Conservation (phyloP, 108 stramenopile genomes). For the Pseudonitzschia multiseries region DNA sequence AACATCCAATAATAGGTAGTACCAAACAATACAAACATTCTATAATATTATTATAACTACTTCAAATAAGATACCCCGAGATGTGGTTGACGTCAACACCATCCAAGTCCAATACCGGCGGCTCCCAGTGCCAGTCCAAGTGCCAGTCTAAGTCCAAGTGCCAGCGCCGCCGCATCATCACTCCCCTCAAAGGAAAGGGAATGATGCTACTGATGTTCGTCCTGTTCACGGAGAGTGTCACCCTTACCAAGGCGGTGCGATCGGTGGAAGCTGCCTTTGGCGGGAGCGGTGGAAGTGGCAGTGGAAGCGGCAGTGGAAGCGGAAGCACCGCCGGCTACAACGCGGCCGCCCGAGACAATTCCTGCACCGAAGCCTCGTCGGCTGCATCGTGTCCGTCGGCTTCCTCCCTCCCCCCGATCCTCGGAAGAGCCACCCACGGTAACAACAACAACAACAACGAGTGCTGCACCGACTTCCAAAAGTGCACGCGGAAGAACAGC, state of each 20-base stretch:
- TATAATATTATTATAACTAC: too few species aligned
- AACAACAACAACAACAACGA: not conserved
- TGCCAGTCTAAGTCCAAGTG: too few species aligned
- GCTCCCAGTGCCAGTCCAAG: too few species aligned
- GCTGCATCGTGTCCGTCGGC: not conserved
- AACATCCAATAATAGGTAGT: too few species aligned
- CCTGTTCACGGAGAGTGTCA: slow-evolving; percentile 40
- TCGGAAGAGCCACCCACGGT: not conserved
- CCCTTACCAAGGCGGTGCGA: slow-evolving; percentile 41
- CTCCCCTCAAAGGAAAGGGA: slow-evolving; percentile 44
- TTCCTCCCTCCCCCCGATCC: not conserved
- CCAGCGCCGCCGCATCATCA: slow-evolving; percentile 14
- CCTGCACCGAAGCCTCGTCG: not conserved
- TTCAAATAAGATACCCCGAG: too few species aligned
- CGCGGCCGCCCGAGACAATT: not conserved
- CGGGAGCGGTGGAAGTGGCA: too few species aligned
- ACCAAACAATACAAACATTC: too few species aligned
- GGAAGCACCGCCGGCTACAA: not conserved
- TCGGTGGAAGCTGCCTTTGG: slow-evolving; percentile 8
- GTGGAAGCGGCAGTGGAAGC: not conserved
- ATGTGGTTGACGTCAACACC: too few species aligned
- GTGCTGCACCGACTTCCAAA: slow-evolving; percentile 27
- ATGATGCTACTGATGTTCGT: slow-evolving; percentile 37
- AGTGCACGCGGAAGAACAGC: slow-evolving; percentile 19
- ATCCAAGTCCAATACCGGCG: too few species aligned